Evolutionary conservation across 2,329 filamentous ascomycete genomes (phyloP).

Genomic region (Colletotrichum endophyticum): DNA sequence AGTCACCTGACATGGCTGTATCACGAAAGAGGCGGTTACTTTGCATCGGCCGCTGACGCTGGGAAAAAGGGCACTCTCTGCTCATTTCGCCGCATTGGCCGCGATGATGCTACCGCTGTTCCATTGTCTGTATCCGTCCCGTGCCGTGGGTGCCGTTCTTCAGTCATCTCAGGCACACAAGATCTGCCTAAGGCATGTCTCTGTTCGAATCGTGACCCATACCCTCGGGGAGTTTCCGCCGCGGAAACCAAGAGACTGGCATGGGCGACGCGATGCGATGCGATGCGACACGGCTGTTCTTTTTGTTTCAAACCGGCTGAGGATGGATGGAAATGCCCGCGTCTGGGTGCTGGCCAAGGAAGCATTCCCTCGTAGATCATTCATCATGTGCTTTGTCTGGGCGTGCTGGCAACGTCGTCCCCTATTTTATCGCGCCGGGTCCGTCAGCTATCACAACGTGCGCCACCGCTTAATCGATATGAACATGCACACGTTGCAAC

Average conservation of each 20-base stretch:
- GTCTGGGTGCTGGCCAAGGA: neutral
- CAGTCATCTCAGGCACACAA: neutral
- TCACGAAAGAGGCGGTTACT: neutral
- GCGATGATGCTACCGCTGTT: neutral
- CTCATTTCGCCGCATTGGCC: neutral
- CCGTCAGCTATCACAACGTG: neutral
- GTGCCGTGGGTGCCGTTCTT: neutral
- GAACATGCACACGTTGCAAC: neutral
- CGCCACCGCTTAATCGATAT: neutral
- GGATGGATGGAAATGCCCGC: neutral
- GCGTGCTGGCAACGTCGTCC: neutral
- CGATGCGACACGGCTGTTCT: slow-evolving; percentile 12
- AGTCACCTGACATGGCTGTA: neutral
- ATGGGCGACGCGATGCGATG: slow-evolving; percentile 17
- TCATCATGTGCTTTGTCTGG: neutral
- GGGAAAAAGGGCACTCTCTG: neutral
- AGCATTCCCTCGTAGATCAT: neutral
- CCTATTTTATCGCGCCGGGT: neutral
- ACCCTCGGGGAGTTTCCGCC: slow-evolving; percentile 14
- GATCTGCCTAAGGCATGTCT: neutral
- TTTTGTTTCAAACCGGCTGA: slow-evolving; percentile 16
- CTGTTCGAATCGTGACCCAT: neutral
- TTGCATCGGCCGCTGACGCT: neutral
- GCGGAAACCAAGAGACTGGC: neutral
- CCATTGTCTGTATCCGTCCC: neutral